phyloP scores from a whole-genome alignment of 2,329 filamentous ascomycete species.

The Moelleriella libera region DNA sequence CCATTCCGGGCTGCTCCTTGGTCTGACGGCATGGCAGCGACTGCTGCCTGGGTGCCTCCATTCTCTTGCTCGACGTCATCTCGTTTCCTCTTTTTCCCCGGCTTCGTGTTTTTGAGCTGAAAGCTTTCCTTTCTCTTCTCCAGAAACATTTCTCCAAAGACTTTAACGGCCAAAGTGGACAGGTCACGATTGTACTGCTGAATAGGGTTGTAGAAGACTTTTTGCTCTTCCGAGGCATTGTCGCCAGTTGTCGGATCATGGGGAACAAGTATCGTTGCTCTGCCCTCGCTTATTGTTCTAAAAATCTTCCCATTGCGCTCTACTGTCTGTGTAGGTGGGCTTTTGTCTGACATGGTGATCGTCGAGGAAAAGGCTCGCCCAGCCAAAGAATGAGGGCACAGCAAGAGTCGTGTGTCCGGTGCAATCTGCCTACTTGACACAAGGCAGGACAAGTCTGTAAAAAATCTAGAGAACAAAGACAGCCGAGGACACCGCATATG shows the following conservation, averaged over 20 bases:
- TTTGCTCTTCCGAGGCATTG: conserved; percentile 48
- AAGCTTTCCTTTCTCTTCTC: conserved; percentile 27
- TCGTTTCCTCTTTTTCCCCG: conserved; percentile 33
- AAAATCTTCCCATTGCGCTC: conserved; percentile 32
- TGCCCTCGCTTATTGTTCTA: conserved; percentile 38
- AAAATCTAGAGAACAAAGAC: too few species aligned
- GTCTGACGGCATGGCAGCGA: conserved; percentile 3
- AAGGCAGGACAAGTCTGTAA: too few species aligned
- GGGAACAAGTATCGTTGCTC: conserved; percentile 42
- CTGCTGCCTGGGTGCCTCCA: conserved; percentile 1
- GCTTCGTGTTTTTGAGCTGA: conserved; percentile 22
- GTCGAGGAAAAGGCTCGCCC: background rate
- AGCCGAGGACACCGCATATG: too few species aligned
- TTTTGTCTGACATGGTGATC: background rate
- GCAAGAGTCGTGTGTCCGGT: too few species aligned
- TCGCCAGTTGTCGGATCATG: conserved; percentile 27
- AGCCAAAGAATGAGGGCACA: background rate
- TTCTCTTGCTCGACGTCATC: conserved; percentile 12
- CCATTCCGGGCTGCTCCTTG: conserved; percentile 8
- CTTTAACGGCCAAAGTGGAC: conserved; percentile 82
- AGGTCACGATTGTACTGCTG: conserved; percentile 98
- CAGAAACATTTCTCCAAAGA: conserved; percentile 59
- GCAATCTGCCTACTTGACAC: too few species aligned
- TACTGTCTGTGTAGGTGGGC: conserved; percentile 7
- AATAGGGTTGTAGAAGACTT: conserved; percentile 98